Conservation (phyloP, 75 land plant genomes). For the Pinus tabuliformis region DNA sequence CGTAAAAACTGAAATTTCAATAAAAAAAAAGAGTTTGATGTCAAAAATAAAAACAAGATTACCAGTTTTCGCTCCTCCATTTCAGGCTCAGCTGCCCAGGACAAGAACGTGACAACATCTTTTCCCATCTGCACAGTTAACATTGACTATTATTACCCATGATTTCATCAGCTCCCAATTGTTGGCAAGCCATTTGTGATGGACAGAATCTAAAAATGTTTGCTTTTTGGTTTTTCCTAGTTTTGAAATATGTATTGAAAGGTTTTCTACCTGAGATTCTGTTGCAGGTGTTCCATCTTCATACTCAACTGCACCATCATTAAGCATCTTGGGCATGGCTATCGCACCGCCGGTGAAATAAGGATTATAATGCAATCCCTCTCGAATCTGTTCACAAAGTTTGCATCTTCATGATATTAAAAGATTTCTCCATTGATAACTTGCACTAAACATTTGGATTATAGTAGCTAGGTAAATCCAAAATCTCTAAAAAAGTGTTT, state of each 20-base stretch:
- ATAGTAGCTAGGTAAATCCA: background rate
- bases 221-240: background rate
- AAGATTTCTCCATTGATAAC: background rate
- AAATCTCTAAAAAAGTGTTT: conserved; percentile 8
- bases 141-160: background rate
- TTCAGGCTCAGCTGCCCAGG: conserved; percentile 98
- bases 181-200: no score
- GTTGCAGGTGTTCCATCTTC: conserved; percentile 98
- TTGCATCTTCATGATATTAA: background rate
- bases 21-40: background rate
- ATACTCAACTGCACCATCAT: conserved; percentile 92
- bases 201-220: no score
- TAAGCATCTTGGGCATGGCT: conserved; percentile 98
- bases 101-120: conserved; percentile 84
- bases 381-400: conserved; percentile 49
- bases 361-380: conserved; percentile 93
- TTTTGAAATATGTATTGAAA: background rate
- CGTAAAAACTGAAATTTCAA: background rate
- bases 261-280: conserved; percentile 68
- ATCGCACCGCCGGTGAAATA: conserved; percentile 97
- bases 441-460: background rate
- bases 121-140: conserved; percentile 77
- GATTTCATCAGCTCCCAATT: background rate
- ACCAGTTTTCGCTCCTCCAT: conserved; percentile 97
- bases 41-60: conserved; percentile 10